Conservation (phyloP, 2,329 filamentous ascomycete species). For the Sporothrix sp. region DNA sequence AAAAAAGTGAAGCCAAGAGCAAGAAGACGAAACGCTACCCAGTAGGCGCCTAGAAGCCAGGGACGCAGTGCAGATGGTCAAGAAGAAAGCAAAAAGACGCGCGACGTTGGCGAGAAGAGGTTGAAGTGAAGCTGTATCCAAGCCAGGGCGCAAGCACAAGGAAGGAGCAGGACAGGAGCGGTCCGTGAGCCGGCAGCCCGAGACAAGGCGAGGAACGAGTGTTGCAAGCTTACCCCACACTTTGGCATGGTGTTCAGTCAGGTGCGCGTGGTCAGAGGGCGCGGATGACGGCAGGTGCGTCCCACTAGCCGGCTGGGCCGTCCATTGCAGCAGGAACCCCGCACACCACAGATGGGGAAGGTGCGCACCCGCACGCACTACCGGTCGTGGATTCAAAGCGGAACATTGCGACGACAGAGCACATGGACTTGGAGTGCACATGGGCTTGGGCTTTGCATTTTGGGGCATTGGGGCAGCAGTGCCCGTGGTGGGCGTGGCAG, state of each 20-base stretch:
- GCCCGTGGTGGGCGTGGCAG: no score
- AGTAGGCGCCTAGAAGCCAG: no score
- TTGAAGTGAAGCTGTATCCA: background rate
- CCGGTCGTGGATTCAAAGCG: no score
- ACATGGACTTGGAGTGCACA: background rate
- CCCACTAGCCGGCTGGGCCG: background rate
- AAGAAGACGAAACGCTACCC: slow-evolving; percentile 2
- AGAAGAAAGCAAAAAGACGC: background rate
- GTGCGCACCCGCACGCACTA: slow-evolving; percentile 2
- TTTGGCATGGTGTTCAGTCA: slow-evolving; percentile 4
- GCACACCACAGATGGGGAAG: slow-evolving; percentile 7
- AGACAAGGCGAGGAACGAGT: background rate
- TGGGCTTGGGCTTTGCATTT: no score
- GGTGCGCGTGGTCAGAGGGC: slow-evolving; percentile 4
- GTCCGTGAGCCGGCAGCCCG: no score
- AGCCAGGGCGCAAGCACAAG: background rate
- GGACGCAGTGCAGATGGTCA: no score
- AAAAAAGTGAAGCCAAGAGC: background rate
- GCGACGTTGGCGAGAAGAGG: no score
- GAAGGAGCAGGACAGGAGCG: background rate
- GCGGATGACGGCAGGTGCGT: slow-evolving; percentile 12
- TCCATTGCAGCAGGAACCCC: slow-evolving; percentile 1
- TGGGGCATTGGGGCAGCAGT: no score
- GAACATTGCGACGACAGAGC: no score
- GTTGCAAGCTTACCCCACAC: slow-evolving; percentile 13